Percentiles rank a stretch among this genome's conserved stretches.
Evolutionary conservation across 306 rosid genomes (phyloP).

Genomic region (Acacia confusa): DNA sequence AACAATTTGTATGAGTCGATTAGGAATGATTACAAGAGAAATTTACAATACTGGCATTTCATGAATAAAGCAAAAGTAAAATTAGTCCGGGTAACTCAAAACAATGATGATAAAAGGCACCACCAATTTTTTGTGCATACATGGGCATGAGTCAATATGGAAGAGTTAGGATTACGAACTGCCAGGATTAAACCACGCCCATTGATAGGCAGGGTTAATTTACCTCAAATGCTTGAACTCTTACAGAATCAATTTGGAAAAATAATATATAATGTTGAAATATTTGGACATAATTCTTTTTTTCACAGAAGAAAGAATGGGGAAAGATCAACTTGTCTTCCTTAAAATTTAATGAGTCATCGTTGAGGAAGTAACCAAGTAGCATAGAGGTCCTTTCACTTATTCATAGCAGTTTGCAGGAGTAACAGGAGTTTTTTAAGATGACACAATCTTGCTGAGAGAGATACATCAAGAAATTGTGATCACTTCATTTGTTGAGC

Average conservation of each 20-base stretch:
- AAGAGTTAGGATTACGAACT: background rate
- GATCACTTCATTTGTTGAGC: background rate
- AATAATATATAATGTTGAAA: conserved; percentile 18
- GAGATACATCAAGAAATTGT: background rate
- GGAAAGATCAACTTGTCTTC: conserved; percentile 1
- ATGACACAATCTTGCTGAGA: conserved; percentile 4
- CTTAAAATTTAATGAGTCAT: background rate
- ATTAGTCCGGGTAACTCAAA: conserved; percentile 1
- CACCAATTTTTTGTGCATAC: conserved; percentile 1
- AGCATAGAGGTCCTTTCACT: background rate
- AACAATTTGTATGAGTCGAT: conserved; percentile 22
- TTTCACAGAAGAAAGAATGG: background rate
- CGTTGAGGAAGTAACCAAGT: background rate
- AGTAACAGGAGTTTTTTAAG: conserved; percentile 10
- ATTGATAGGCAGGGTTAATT: background rate
- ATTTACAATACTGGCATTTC: background rate
- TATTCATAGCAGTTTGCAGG: background rate
- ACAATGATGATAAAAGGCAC: conserved; percentile 15
- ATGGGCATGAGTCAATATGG: conserved; percentile 1
- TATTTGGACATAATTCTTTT: background rate
- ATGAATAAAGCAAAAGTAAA: conserved; percentile 20
- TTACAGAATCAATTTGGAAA: conserved; percentile 10
- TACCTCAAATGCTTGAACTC: conserved; percentile 3
- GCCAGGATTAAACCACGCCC: conserved; percentile 3
- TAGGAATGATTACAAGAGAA: background rate